Base-by-base conservation (phyloP, 2,329 filamentous ascomycete genomes). In the Colletotrichum chrysophilum region DNA sequence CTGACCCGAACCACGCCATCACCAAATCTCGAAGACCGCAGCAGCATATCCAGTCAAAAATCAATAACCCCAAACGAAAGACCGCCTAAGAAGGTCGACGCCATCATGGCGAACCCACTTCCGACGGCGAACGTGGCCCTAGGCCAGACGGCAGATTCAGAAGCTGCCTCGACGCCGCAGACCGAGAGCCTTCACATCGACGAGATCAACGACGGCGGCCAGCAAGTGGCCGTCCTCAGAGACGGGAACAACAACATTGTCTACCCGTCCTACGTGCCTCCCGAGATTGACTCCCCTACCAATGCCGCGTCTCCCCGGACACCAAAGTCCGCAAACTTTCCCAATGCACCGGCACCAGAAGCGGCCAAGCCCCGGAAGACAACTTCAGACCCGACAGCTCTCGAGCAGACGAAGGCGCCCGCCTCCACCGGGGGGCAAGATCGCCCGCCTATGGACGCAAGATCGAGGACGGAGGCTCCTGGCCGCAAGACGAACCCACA, bases 191-290 rank as follows among this genome's bases (percentile, higher is more conserved):
- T 85, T 14, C 80, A 78, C 9, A 78, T 83, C 65, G 82, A 84
- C 28, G 80, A 79, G 21, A 76, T 78, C 12, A 26, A 72, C 18
- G 74, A 76, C 8, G 58, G 80, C 1, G 84, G 83, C 56, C 81
- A 81, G 5, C 68, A 72, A 2, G 78, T 78, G 30, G 82, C 80
- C 7, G 74, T 86, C 7, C 77, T 83, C n/a, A 80, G 81, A 71
- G 82, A 85, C 65, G 76, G 72, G 12, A 62, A 78, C 9, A 83
- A 82, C 38, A 74, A 80, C 36, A 75, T 85, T 28, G 80, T 79
- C 4, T 86, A 81, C 66, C 84, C 84, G 10, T 76, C 79, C 28
- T 77, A 78, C 8, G 81, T 86, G 4, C 84, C 84, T 7, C 83
- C 81, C 2, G 76, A 78, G 14, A 79, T 80, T 4, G 65, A 79